Base-by-base conservation (phyloP, 148 eudicot genomes). In the Euryodendron excelsum region DNA sequence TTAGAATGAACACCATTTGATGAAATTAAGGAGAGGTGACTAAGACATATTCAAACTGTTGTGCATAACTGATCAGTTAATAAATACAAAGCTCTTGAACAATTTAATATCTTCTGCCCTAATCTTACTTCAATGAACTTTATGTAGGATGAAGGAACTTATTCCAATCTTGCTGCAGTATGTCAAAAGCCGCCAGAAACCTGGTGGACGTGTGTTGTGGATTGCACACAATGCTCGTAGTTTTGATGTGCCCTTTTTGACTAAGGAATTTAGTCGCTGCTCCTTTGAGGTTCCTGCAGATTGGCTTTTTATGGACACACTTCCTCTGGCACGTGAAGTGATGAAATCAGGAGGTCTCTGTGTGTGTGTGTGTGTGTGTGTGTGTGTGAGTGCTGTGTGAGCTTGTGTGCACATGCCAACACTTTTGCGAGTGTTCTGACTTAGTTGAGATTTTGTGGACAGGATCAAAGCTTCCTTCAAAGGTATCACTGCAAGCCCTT, bases 101-200 rank as follows among this genome's bases (percentile, higher is more conserved):
- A 33, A 8, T 41, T n/a, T 66, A 67, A n/a, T 25, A 64, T 48
- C 23, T 41, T 62, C 74, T 39, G 28, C 53, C 59, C 56, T 69
- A 63, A 74, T 76, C 72, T 61, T 47, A 69, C 53, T 30, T 59
- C 61, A 53, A 68, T 64, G 50, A 69, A 20, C 37, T 23, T 69
- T 71, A 50, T 78, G 83, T 77, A 94, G 98, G 91, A 94, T 94
- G 98, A 82, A 89, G 84, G 94, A 94, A 67, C 84, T 94, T 48
- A 90, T 94, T 79, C 98, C 98, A 56, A 85, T 90, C 75, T 81
- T 94, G 73, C 75, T 92, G 67, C 75, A 87, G 86, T 94, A 82
- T 73, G 80, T 94, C 55, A 79, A 59, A 80, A 92, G 94, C 85
- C 96, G 94, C 25, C 94, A 88, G 78, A 84, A 86, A 70, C 93